These are phyloP conservation scores for Thamnidium elegans DNA, from an alignment of 192 early-diverging fungal genomes.

Conservation along the genomic window DNA sequence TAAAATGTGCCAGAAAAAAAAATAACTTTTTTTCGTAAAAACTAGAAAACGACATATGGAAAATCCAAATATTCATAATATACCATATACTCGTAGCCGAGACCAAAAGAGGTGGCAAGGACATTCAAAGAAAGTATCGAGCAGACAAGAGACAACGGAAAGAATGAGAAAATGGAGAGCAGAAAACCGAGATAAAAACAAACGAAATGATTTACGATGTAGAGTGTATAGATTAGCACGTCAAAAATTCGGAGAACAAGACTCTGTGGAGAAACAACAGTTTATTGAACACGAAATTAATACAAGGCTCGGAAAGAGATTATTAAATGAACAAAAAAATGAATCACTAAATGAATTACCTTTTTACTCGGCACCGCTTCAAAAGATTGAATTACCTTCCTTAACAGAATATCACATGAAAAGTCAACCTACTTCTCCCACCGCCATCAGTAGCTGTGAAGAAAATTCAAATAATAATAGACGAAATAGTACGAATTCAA, in stretches of 20 bases:
- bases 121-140: conserved; percentile 45
- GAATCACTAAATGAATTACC: conserved; percentile 1
- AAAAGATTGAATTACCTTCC: conserved; percentile 22
- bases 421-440: conserved; percentile 8
- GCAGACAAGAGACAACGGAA: conserved; percentile 43
- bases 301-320: conserved; percentile 31
- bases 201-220: conserved; percentile 66
- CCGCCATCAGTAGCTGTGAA: not conserved
- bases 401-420: conserved; percentile 3
- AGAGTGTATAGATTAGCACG: conserved; percentile 65
- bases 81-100: conserved; percentile 45
- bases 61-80: conserved; percentile 50
- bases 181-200: conserved; percentile 51
- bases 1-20: not conserved
- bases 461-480: too few species aligned
- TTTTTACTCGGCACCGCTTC: conserved; percentile 18
- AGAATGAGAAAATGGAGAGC: conserved; percentile 49
- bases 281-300: conserved; percentile 65
- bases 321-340: conserved; percentile 9
- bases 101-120: conserved; percentile 52
- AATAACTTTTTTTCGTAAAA: too few species aligned
- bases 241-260: conserved; percentile 59
- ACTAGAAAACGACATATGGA: conserved; percentile 43
- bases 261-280: conserved; percentile 54
- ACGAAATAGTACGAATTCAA: not conserved